These are phyloP conservation scores for Bombardia bombarda DNA, from an alignment of 495 filamentous ascomycete species.

Conservation along the genomic window DNA sequence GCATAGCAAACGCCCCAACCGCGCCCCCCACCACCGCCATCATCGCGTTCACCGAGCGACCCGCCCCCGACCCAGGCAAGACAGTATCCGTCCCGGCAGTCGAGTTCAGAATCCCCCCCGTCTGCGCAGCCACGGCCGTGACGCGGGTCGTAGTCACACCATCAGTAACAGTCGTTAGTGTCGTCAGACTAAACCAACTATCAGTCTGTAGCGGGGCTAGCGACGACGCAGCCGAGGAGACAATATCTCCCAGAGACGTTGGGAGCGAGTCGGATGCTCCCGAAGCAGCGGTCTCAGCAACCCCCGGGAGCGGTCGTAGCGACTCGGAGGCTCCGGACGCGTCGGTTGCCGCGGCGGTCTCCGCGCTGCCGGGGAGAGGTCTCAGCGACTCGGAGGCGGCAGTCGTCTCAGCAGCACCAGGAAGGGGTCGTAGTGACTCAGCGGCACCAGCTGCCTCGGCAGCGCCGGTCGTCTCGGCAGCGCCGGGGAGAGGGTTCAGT, in stretches of 20 bases:
- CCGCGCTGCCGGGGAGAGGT: background rate
- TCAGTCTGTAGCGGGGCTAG: background rate
- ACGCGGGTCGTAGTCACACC: conserved; percentile 3
- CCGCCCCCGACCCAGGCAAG: conserved; percentile 1
- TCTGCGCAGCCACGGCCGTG: conserved; percentile 2
- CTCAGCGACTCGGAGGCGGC: too few relatives aligned
- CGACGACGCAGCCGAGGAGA: too few relatives aligned
- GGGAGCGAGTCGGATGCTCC: too few relatives aligned
- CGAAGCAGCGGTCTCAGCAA: too few relatives aligned
- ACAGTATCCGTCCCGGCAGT: background rate
- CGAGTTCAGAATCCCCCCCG: background rate
- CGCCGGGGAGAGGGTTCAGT: conserved; percentile 1
- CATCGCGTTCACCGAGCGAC: background rate
- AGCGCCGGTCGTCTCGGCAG: background rate
- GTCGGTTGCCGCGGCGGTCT: too few relatives aligned
- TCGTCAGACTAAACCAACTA: background rate
- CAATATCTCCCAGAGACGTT: background rate
- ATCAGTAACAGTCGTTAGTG: conserved; percentile 3
- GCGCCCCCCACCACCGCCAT: conserved; percentile 3
- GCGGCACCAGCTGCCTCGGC: too few relatives aligned
- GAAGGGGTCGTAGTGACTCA: background rate
- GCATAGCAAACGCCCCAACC: conserved; percentile 3
- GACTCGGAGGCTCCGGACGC: background rate
- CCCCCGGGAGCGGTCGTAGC: background rate
- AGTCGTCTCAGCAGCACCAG: too few relatives aligned